Conservation (phyloP, 805 yeast genomes). For the Candida oleophila region DNA sequence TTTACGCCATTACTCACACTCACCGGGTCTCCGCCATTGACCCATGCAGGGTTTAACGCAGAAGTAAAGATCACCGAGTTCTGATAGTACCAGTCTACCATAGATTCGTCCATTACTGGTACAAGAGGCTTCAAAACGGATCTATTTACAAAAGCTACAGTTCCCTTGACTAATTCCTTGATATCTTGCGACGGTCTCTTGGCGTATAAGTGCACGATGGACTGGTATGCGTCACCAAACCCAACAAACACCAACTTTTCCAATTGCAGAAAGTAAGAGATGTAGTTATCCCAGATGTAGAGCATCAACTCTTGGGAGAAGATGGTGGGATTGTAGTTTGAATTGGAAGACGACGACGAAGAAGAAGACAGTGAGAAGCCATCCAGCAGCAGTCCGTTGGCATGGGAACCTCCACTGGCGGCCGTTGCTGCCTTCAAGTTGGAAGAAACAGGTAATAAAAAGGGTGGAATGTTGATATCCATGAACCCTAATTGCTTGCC, state of each 20-base stretch:
- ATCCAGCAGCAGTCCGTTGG: too few relatives aligned
- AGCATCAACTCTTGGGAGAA: slow-evolving; percentile 75
- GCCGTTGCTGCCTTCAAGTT: slow-evolving; percentile 8
- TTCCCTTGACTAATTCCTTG: slow-evolving; percentile 61
- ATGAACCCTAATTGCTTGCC: slow-evolving; percentile 60
- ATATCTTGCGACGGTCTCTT: slow-evolving; percentile 63
- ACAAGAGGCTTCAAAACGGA: slow-evolving; percentile 74
- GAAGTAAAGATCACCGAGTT: slow-evolving; percentile 83
- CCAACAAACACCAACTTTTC: slow-evolving; percentile 78
- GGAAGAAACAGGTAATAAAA: slow-evolving; percentile 30
- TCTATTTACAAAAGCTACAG: slow-evolving; percentile 67
- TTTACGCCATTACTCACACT: slow-evolving; percentile 15
- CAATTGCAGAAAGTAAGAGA: slow-evolving; percentile 66
- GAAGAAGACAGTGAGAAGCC: slow-evolving; percentile 34
- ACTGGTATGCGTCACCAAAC: slow-evolving; percentile 84
- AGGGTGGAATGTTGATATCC: slow-evolving; percentile 78
- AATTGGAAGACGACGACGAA: slow-evolving; percentile 8
- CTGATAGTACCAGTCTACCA: slow-evolving; percentile 88
- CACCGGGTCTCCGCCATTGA: slow-evolving; percentile 22
- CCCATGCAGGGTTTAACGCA: slow-evolving; percentile 79
- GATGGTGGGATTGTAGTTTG: slow-evolving; percentile 55
- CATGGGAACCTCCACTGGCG: slow-evolving; percentile 28
- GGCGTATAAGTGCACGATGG: slow-evolving; percentile 83
- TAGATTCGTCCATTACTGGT: slow-evolving; percentile 83
- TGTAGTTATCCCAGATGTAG: slow-evolving; percentile 88